Evolutionary conservation across 108 stramenopile species (phyloP).

Genomic region (Ochromonas danica): DNA sequence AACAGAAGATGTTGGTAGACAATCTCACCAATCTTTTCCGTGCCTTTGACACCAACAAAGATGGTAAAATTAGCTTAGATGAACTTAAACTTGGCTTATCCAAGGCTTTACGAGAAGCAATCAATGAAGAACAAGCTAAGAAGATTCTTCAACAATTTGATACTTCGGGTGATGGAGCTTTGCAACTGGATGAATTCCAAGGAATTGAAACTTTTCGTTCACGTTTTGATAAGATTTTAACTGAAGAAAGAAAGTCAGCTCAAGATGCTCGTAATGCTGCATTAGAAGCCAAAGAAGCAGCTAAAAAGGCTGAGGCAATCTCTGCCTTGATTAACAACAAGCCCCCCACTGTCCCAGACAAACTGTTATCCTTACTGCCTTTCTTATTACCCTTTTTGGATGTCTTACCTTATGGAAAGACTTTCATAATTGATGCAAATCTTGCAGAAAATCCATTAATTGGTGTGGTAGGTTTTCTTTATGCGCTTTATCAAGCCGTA

Average conservation of each 20-base stretch:
- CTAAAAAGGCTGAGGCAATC: slow-evolving; percentile 24
- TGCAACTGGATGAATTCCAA: slow-evolving; percentile 43
- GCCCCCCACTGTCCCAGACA: slow-evolving; percentile 41
- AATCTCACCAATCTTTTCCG: not conserved
- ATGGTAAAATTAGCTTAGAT: slow-evolving; percentile 45
- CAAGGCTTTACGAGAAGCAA: slow-evolving; percentile 39
- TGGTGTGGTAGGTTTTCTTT: slow-evolving; percentile 36
- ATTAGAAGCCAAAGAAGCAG: slow-evolving; percentile 29
- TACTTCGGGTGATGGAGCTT: slow-evolving; percentile 42
- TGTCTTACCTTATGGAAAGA: slow-evolving; percentile 34
- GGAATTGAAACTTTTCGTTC: slow-evolving; percentile 33
- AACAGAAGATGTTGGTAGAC: not conserved
- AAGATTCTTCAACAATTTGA: slow-evolving; percentile 43
- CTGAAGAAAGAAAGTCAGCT: slow-evolving; percentile 32
- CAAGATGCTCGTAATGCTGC: slow-evolving; percentile 41
- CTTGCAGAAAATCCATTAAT: slow-evolving; percentile 34
- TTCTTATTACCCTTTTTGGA: slow-evolving; percentile 44
- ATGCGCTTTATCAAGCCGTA: slow-evolving; percentile 38
- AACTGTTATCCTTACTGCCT: slow-evolving; percentile 38
- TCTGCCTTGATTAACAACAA: slow-evolving; percentile 46
- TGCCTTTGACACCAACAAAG: slow-evolving; percentile 46
- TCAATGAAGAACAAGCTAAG: slow-evolving; percentile 45
- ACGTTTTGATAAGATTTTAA: slow-evolving; percentile 40
- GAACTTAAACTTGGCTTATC: slow-evolving; percentile 39
- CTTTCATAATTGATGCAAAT: slow-evolving; percentile 33